Percentiles rank a stretch among this genome's conserved stretches.
Conservation (phyloP, 1,284 basidiomycete species). For the Puccinia sorghi region DNA sequence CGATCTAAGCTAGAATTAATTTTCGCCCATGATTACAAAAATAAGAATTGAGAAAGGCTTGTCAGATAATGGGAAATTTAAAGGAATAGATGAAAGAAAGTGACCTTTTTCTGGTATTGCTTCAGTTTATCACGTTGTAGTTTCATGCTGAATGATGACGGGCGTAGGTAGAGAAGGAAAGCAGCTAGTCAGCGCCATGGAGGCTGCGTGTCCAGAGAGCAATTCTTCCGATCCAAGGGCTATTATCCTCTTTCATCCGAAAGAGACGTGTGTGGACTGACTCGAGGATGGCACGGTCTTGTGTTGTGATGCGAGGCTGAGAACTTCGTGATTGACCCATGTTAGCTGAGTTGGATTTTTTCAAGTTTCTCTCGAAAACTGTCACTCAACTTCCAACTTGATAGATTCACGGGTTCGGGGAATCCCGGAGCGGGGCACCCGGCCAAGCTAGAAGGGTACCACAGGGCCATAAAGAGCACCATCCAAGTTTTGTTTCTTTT, state of each 20-base stretch:
- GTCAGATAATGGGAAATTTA: slow-evolving; percentile 51
- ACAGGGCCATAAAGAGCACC: no score
- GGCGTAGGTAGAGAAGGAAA: neutral
- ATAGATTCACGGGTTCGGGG: no score
- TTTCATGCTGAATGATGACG: slow-evolving; percentile 64
- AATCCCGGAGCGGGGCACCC: no score
- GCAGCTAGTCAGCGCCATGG: neutral
- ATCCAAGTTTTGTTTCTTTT: no score
- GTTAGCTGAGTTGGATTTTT: neutral
- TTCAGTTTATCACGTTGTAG: slow-evolving; percentile 90
- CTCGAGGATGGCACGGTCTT: slow-evolving; percentile 93
- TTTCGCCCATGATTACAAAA: neutral
- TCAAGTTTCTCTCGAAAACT: no score
- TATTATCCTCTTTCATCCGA: neutral
- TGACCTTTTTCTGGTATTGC: slow-evolving; percentile 90
- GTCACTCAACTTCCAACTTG: no score
- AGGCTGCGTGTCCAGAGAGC: neutral
- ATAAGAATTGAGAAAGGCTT: neutral
- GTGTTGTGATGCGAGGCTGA: slow-evolving; percentile 69
- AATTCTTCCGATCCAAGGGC: no score
- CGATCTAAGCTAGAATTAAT: slow-evolving; percentile 53
- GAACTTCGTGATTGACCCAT: slow-evolving; percentile 22
- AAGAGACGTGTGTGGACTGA: slow-evolving; percentile 57
- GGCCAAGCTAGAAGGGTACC: no score
- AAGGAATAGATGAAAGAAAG: neutral